Conservation (phyloP, 2,329 filamentous ascomycete genomes). For the Zymoseptoria brevis region DNA sequence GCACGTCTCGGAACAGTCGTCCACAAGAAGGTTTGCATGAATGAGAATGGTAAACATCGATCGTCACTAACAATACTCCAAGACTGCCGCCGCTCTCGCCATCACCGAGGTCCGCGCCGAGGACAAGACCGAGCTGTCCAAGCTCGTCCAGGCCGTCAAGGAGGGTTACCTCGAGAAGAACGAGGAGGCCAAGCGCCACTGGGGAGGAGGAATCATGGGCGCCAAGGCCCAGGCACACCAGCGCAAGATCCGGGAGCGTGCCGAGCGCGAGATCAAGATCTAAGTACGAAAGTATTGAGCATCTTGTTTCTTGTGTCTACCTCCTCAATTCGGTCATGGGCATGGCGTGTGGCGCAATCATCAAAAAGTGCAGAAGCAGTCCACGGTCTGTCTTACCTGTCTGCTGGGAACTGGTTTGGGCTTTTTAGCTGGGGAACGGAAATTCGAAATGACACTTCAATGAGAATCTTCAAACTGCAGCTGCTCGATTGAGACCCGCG, state of each 20-base stretch:
- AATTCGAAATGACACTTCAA: neutral
- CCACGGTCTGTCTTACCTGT: slow-evolving; percentile 1
- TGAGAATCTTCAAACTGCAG: neutral
- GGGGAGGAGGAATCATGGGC: slow-evolving; percentile 99
- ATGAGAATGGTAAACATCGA: neutral
- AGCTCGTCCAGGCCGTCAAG: slow-evolving; percentile 94
- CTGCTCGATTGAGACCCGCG: neutral
- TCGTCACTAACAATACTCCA: slow-evolving; percentile 21
- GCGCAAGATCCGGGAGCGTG: slow-evolving; percentile 88
- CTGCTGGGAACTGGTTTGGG: neutral
- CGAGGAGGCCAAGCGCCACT: slow-evolving; percentile 83
- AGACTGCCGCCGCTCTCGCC: slow-evolving; percentile 93
- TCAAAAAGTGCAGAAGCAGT: slow-evolving; percentile 1
- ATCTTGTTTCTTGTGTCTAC: neutral
- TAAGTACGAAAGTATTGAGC: slow-evolving; percentile 41
- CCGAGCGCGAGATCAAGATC: slow-evolving; percentile 96
- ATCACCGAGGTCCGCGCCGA: slow-evolving; percentile 94
- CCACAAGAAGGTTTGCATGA: slow-evolving; percentile 83
- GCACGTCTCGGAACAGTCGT: slow-evolving; percentile 96
- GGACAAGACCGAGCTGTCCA: slow-evolving; percentile 97
- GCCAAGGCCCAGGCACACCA: slow-evolving; percentile 74
- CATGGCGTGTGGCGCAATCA: neutral
- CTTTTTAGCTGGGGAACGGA: neutral
- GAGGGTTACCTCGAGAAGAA: slow-evolving; percentile 95
- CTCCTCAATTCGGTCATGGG: neutral